Conservation (phyloP, 2,329 filamentous ascomycete genomes). For the Alternaria brassicae region DNA sequence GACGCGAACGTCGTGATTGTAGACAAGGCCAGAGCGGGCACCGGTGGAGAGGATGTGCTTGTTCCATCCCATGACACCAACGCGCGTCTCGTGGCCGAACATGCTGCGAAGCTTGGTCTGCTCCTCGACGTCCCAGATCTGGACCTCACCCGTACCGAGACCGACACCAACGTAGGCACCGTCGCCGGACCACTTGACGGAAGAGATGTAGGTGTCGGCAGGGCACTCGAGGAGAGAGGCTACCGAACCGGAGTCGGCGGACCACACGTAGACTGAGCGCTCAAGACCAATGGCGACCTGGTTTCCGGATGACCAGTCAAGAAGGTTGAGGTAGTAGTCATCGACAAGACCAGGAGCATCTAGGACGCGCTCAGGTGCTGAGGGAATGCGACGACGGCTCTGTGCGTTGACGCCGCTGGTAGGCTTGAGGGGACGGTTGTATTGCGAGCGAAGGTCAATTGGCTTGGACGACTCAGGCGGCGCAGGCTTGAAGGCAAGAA, state of each 20-base stretch:
- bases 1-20: constrained; percentile 97
- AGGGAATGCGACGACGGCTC: constrained; percentile 89
- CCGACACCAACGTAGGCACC: constrained; percentile 96
- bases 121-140: constrained; percentile 99
- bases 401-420: constrained; percentile 77
- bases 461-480: constrained; percentile 98
- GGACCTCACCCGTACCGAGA: constrained; percentile 92
- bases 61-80: constrained; percentile 98
- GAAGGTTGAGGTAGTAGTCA: constrained; percentile 98
- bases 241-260: constrained; percentile 89
- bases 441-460: constrained; percentile 95
- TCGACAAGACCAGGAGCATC: constrained; percentile 96
- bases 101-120: constrained; percentile 96
- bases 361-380: constrained; percentile 92
- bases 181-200: constrained; percentile 98
- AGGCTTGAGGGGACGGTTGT: constrained; percentile 93
- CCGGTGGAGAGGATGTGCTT: constrained; percentile 97
- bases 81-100: constrained; percentile 95
- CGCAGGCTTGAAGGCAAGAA: constrained; percentile 97
- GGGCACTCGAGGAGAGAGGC: constrained; percentile 86
- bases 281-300: constrained; percentile 98
- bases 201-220: constrained; percentile 94
- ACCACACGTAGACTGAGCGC: constrained; percentile 98
- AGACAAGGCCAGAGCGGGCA: constrained; percentile 91
- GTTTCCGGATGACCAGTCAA: constrained; percentile 98